Conservation (phyloP, 2,329 filamentous ascomycete genomes). For the Hymenoscyphus linearis region DNA sequence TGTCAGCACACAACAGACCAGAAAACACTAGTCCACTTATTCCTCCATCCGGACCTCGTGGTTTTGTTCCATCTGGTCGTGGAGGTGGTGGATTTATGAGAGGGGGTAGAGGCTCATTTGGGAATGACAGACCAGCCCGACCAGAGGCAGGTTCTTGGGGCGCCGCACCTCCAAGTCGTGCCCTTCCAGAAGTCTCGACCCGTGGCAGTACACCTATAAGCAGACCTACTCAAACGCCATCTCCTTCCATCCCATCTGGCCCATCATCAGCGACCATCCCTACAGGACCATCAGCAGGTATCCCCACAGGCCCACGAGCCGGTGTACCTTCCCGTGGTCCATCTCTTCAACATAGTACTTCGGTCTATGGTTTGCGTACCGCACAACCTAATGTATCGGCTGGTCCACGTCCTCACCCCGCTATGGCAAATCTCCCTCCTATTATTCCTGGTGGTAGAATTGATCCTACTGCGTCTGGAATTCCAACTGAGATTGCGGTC, state of each 20-base stretch:
- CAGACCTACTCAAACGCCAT: slow-evolving; percentile 23
- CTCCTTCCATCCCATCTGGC: slow-evolving; percentile 26
- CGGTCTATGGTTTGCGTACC: slow-evolving; percentile 19
- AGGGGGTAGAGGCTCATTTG: slow-evolving; percentile 29
- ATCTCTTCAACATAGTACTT: slow-evolving; percentile 24
- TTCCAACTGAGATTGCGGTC: slow-evolving; percentile 25
- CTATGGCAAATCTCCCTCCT: slow-evolving; percentile 29
- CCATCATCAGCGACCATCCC: slow-evolving; percentile 19
- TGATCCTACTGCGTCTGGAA: slow-evolving; percentile 29
- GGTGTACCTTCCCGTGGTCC: slow-evolving; percentile 25
- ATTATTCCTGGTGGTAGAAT: slow-evolving; percentile 31
- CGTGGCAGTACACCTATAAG: slow-evolving; percentile 17
- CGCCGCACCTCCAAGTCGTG: slow-evolving; percentile 22
- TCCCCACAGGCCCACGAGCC: slow-evolving; percentile 30
- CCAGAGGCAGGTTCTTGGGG: slow-evolving; percentile 29
- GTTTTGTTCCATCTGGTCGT: slow-evolving; percentile 26
- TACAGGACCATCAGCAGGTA: slow-evolving; percentile 26
- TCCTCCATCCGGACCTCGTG: slow-evolving; percentile 33
- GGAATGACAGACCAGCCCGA: slow-evolving; percentile 23
- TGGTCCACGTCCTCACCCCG: slow-evolving; percentile 30
- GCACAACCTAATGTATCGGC: slow-evolving; percentile 14
- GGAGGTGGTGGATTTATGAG: slow-evolving; percentile 24
- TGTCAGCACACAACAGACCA: slow-evolving; percentile 18
- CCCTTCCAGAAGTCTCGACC: slow-evolving; percentile 16
- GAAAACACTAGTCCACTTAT: slow-evolving; percentile 19